These are phyloP conservation scores for Hypholoma sublateritium DNA, from an alignment of 768 basidiomycete genomes.

Conservation along the genomic window DNA sequence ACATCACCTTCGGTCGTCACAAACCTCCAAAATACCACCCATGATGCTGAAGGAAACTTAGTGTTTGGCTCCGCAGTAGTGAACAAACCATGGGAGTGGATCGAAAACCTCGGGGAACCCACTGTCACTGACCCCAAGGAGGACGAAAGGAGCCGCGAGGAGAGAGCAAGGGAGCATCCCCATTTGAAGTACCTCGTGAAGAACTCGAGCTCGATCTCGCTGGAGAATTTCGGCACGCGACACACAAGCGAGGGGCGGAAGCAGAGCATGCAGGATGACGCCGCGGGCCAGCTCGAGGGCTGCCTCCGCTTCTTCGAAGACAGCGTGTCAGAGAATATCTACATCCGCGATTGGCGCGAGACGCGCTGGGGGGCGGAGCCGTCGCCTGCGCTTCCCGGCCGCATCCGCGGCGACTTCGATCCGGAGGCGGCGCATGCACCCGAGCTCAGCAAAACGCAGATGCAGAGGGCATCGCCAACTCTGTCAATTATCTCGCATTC, in stretches of 20 bases:
- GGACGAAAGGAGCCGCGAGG: constrained; percentile 38
- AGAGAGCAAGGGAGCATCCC: constrained; percentile 30
- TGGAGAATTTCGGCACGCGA: constrained; percentile 68
- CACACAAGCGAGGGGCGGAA: constrained; percentile 61
- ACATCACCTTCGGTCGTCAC: constrained; percentile 50
- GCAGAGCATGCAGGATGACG: constrained; percentile 25
- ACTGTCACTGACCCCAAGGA: constrained; percentile 42
- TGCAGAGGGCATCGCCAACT: constrained; percentile 37
- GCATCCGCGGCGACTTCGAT: constrained; percentile 20
- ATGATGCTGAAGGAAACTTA: constrained; percentile 52
- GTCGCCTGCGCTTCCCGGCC: constrained; percentile 15
- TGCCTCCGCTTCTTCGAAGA: constrained; percentile 66
- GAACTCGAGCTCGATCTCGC: constrained; percentile 69
- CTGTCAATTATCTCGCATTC: constrained; percentile 42
- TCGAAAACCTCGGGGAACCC: constrained; percentile 71
- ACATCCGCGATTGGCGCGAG: constrained; percentile 78
- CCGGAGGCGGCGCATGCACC: constrained; percentile 10
- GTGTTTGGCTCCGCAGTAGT: constrained; percentile 53
- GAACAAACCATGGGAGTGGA: constrained; percentile 88
- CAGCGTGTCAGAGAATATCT: constrained; percentile 61
- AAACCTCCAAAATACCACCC: constrained; percentile 58
- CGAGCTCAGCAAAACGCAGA: constrained; percentile 12
- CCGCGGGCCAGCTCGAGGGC: constrained; percentile 36
- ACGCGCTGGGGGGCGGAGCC: constrained; percentile 46
- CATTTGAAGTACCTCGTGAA: constrained; percentile 41